These are phyloP conservation scores for Cetradonia linearis DNA, from an alignment of 495 filamentous ascomycete genomes.

Conservation along the genomic window DNA sequence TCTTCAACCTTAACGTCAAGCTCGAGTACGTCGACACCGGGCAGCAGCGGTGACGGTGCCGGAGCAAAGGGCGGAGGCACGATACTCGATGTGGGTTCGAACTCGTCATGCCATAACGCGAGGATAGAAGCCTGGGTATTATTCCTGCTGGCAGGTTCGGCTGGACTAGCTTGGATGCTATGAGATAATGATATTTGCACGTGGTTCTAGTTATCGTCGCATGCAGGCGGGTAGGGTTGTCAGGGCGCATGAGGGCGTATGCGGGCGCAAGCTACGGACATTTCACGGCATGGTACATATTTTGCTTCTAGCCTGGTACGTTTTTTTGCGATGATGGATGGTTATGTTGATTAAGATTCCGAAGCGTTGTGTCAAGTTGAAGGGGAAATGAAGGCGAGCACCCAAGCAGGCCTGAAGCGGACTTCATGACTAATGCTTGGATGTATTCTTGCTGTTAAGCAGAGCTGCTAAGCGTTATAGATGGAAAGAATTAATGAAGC, in stretches of 20 bases:
- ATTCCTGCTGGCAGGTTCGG: constrained; percentile 3
- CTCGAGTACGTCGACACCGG: constrained; percentile 3
- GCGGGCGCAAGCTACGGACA: not conserved
- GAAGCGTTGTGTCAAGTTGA: not conserved
- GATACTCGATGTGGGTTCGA: constrained; percentile 20
- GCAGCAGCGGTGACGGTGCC: constrained; percentile 1
- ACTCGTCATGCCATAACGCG: constrained; percentile 10
- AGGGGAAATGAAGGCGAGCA: not conserved
- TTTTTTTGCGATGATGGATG: not conserved
- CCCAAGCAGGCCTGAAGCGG: too few relatives aligned
- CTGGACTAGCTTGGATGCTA: constrained; percentile 5
- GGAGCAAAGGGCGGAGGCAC: constrained; percentile 17
- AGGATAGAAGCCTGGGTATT: constrained; percentile 2
- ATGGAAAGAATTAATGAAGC: not conserved
- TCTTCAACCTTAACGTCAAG: constrained; percentile 8
- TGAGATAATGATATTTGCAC: not conserved
- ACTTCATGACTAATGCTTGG: not conserved
- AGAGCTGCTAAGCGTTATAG: not conserved
- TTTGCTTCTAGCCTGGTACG: not conserved
- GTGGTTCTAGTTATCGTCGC: too few relatives aligned
- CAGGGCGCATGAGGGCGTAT: not conserved
- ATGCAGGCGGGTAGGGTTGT: not conserved
- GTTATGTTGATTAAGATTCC: not conserved
- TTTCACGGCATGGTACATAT: constrained; percentile 3
- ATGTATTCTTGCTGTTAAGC: not conserved